Percentiles rank a stretch among this genome's conserved stretches.
phyloP scores from a whole-genome alignment of 495 filamentous ascomycete species.

The Penicillium turbatum region DNA sequence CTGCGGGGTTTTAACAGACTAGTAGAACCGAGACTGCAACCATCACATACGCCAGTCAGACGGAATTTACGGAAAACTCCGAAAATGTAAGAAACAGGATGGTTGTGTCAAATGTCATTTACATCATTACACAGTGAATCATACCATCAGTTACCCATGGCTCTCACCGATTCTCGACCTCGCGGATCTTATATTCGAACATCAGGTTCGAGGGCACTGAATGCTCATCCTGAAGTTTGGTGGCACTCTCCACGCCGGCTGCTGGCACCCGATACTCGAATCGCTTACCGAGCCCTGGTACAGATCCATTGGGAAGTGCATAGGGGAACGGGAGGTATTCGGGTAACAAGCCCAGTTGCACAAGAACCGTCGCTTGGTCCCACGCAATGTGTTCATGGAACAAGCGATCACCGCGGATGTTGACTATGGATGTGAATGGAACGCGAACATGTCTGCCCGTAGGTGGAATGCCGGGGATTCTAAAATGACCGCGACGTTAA shows the following conservation, averaged over 20 bases:
- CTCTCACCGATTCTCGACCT: conserved; percentile 8
- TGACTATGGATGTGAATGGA: conserved; percentile 68
- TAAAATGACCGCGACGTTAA: conserved; percentile 22
- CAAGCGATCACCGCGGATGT: conserved; percentile 68
- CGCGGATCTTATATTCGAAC: conserved; percentile 40
- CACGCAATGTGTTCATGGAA: conserved; percentile 81
- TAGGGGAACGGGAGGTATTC: conserved; percentile 57
- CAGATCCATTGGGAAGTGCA: conserved; percentile 38
- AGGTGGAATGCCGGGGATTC: conserved; percentile 65
- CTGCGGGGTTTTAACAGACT: neutral
- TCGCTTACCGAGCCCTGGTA: conserved; percentile 34
- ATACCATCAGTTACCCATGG: neutral
- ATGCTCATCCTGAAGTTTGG: conserved; percentile 59
- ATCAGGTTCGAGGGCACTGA: conserved; percentile 59
- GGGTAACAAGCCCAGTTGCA: conserved; percentile 68
- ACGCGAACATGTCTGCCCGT: conserved; percentile 62
- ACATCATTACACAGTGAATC: neutral
- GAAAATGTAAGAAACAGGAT: neutral
- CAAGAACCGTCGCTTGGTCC: conserved; percentile 76
- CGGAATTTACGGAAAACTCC: neutral
- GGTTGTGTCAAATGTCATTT: neutral
- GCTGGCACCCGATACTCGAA: conserved; percentile 67
- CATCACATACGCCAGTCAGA: neutral
- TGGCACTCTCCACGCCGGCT: conserved; percentile 58
- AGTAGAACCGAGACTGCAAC: no score